These are phyloP conservation scores for Blastobotrys apis DNA, from an alignment of 1,139 yeast species.

Conservation along the genomic window DNA sequence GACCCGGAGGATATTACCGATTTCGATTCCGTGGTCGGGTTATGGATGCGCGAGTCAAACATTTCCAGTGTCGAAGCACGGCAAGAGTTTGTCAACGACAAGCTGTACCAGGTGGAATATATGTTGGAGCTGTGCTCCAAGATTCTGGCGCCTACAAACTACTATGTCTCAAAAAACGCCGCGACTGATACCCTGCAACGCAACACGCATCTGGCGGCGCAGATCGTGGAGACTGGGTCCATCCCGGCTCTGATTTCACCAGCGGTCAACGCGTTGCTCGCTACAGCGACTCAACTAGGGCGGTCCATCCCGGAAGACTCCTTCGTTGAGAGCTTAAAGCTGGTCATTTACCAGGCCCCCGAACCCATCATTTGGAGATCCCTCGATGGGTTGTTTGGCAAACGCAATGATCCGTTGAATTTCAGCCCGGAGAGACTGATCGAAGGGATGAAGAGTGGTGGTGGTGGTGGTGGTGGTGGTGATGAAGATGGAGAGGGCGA, in stretches of 20 bases:
- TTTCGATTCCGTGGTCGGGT: conserved; percentile 18
- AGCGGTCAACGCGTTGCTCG: conserved; percentile 21
- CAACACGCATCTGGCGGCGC: conserved; percentile 15
- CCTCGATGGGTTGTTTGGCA: conserved; percentile 21
- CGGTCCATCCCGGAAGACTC: conserved; percentile 3
- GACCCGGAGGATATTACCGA: conserved; percentile 21
- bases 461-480: too few relatives aligned
- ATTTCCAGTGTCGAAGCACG: conserved; percentile 18
- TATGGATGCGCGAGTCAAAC: conserved; percentile 21
- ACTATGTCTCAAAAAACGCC: conserved; percentile 18
- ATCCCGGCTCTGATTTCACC: conserved; percentile 23
- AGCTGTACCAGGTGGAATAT: conserved; percentile 14
- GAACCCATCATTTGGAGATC: conserved; percentile 24
- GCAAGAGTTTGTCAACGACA: conserved; percentile 16
- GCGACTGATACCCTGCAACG: conserved; percentile 9
- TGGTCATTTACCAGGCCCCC: conserved; percentile 21
- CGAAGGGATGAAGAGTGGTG: too few relatives aligned
- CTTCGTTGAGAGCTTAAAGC: conserved; percentile 15
- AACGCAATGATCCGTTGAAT: conserved; percentile 16
- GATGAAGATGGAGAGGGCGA: too few relatives aligned
- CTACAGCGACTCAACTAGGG: conserved; percentile 15
- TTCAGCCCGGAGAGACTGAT: conserved; percentile 15
- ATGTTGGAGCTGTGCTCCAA: conserved; percentile 22
- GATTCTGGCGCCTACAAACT: conserved; percentile 21
- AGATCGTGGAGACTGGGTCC: conserved; percentile 19